Base-by-base conservation (phyloP, 2,329 filamentous ascomycete genomes). In the Orbilia quercus region DNA sequence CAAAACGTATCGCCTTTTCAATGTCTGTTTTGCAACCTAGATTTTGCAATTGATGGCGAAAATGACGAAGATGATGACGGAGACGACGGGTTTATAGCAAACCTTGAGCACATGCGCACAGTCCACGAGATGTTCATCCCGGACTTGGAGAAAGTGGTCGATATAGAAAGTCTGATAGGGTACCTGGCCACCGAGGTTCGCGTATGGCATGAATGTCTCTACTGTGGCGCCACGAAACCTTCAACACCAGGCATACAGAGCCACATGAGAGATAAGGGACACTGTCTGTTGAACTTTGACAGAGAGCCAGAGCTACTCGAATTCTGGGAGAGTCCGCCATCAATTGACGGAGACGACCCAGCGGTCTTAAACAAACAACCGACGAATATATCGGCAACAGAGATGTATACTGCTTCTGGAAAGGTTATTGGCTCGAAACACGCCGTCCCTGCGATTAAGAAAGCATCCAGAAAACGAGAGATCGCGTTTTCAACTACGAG, bases 221-320 rank as follows among this genome's bases (percentile, higher is more conserved):
- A 80, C 74, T 81, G 80, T 59, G 79, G 79, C 36, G 48, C 70
- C 9, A 75, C 69, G 34, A 79, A 78, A 60, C 58, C 50, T 28
- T 77, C 78, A 2, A 73, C 76, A 6, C 36, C 60, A 2, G 74
- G 77, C 22, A 75, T 80, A n/a, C 80, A 79, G 75, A 78, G 65
- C 20, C 80, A 81, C 62, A 81, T 81, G 80, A 63, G 77, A 25
- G 80, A 81, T 51, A 81, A 80, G 63, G 76, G 77, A 6, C 80
- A 81, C 54, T 81, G 80, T 67, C 75, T 77, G 47, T 67, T 81
- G 38, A 79, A 80, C 40, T 23, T 80, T n/a, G 75, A 79, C 7
- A 47, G 59, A 4, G 79, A 80, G 59, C 76, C 78, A 0, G 80
- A 80, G 51, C 74, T 81, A 9, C 73, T 78, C 3, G 80, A 80